Evolutionary conservation across 148 eudicot species (phyloP).

Genomic region (Limonium bicolor): DNA sequence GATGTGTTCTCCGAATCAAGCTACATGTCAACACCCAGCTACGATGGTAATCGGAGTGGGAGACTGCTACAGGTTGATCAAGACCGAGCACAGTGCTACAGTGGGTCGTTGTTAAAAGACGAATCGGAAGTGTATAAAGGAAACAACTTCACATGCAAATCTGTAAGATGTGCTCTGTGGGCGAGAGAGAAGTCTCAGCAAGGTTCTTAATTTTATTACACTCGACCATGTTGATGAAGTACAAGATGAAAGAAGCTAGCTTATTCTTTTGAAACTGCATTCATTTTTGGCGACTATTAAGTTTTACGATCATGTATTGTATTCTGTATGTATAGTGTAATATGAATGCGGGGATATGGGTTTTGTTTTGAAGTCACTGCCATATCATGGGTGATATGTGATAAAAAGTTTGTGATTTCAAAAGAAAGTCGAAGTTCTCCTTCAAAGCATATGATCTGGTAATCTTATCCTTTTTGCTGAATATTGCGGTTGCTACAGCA

Average conservation of each 20-base stretch:
- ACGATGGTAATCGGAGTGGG: conserved; percentile 54
- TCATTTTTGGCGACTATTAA: neutral
- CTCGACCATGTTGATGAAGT: neutral
- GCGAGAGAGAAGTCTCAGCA: conserved; percentile 15
- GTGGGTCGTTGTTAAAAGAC: conserved; percentile 12
- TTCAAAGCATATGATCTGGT: no score
- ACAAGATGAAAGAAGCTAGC: neutral
- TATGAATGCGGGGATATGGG: neutral
- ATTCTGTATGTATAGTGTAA: conserved; percentile 1
- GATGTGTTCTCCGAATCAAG: conserved; percentile 50
- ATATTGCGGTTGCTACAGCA: no score
- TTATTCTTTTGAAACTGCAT: neutral
- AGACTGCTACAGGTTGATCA: conserved; percentile 23
- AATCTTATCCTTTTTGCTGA: no score
- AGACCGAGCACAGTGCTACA: conserved; percentile 10
- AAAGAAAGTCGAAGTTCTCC: no score
- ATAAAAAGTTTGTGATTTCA: no score
- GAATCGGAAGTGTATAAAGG: conserved; percentile 21
- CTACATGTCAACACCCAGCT: conserved; percentile 21
- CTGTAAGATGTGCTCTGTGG: conserved; percentile 23
- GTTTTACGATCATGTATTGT: neutral
- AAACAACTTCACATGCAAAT: conserved; percentile 25
- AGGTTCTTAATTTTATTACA: conserved; percentile 4
- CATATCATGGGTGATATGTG: no score
- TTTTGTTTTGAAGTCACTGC: no score